Evolutionary conservation across 2,329 filamentous ascomycete genomes (phyloP).

Genomic region (Stachybotrys chartarum): DNA sequence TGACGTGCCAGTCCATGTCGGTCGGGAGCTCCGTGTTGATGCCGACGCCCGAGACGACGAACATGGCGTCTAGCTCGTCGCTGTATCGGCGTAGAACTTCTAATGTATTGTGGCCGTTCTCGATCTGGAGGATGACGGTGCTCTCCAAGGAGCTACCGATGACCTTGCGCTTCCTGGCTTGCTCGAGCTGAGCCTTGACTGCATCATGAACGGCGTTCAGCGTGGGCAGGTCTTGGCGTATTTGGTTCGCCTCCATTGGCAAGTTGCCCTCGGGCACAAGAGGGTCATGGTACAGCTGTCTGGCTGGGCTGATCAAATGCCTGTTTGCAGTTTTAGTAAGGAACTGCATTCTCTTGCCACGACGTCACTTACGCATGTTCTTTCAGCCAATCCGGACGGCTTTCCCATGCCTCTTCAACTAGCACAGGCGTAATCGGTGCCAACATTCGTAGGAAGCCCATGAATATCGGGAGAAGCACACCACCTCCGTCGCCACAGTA

Average conservation of each 20-base stretch:
- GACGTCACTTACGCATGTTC: slow-evolving; percentile 30
- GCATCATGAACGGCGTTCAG: slow-evolving; percentile 54
- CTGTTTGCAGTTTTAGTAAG: slow-evolving; percentile 14
- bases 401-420: slow-evolving; percentile 82
- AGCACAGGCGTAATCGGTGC: slow-evolving; percentile 75
- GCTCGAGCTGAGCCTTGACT: slow-evolving; percentile 71
- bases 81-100: slow-evolving; percentile 30
- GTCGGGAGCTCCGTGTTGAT: slow-evolving; percentile 29
- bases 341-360: not conserved
- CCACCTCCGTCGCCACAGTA: slow-evolving; percentile 74
- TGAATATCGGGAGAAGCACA: slow-evolving; percentile 58
- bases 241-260: slow-evolving; percentile 24
- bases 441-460: slow-evolving; percentile 69
- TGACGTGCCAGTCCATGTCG: slow-evolving; percentile 31
- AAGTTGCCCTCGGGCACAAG: slow-evolving; percentile 34
- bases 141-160: slow-evolving; percentile 79
- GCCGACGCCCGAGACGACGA: slow-evolving; percentile 61
- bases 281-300: slow-evolving; percentile 38
- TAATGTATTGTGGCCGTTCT: slow-evolving; percentile 22
- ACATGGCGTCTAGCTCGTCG: slow-evolving; percentile 54
- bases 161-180: slow-evolving; percentile 60
- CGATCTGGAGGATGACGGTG: slow-evolving; percentile 51
- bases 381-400: slow-evolving; percentile 60
- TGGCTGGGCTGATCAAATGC: slow-evolving; percentile 30
- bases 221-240: slow-evolving; percentile 35